These are phyloP conservation scores for Bauhinia variegata DNA, from an alignment of 306 rosid species.

Conservation along the genomic window DNA sequence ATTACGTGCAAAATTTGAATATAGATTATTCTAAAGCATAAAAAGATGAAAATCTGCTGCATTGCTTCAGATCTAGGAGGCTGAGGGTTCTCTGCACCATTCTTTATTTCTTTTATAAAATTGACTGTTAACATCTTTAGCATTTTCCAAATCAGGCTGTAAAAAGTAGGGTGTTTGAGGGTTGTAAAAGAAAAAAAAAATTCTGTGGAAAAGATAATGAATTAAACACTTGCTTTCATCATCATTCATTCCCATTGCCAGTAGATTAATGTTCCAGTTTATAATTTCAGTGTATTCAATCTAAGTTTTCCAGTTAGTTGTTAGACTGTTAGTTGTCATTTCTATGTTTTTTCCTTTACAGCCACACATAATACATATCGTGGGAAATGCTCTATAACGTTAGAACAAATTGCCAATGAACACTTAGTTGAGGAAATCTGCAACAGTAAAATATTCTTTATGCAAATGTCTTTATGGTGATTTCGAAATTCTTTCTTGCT, in stretches of 20 bases:
- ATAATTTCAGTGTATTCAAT: background rate
- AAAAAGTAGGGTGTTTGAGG: background rate
- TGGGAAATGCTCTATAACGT: conserved; percentile 17
- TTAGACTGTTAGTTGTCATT: background rate
- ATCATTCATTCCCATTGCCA: background rate
- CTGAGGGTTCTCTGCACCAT: background rate
- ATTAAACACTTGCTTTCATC: background rate
- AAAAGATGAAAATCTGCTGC: background rate
- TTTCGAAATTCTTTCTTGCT: too few species aligned
- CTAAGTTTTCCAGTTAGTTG: background rate
- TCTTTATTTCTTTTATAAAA: background rate
- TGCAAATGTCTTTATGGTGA: too few species aligned
- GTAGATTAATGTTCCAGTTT: too few species aligned
- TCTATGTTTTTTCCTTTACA: background rate
- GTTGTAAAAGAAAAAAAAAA: background rate
- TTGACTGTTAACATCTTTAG: background rate
- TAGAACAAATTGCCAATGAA: background rate
- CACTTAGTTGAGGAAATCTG: background rate
- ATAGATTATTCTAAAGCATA: background rate
- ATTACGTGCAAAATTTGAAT: background rate
- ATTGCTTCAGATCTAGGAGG: background rate
- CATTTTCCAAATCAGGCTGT: background rate
- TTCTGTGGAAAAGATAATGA: background rate
- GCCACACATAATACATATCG: background rate
- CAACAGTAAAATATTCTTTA: background rate